Conservation (phyloP, 2,329 filamentous ascomycete genomes). For the Venturia oleaginea region DNA sequence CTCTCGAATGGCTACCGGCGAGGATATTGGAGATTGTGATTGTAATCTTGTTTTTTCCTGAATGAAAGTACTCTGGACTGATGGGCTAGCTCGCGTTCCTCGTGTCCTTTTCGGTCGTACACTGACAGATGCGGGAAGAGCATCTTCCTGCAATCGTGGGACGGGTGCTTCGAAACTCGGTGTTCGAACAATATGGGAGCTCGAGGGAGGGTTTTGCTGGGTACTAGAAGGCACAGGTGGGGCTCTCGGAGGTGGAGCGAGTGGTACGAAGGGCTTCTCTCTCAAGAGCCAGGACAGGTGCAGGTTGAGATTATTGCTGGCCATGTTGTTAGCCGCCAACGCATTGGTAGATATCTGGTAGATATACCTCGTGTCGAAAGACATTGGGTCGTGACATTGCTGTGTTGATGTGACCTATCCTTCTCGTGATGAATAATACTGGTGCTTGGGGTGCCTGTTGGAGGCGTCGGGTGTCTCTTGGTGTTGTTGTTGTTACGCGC, state of each 20-base stretch:
- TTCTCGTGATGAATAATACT: neutral
- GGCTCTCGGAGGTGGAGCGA: conserved; percentile 21
- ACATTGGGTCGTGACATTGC: conserved; percentile 9
- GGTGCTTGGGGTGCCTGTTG: neutral
- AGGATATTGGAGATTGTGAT: neutral
- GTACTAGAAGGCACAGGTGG: conserved; percentile 15
- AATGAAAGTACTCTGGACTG: neutral
- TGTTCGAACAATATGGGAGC: neutral
- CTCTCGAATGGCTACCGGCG: neutral
- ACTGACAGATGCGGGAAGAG: neutral
- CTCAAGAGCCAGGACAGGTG: conserved; percentile 41
- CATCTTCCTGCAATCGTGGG: neutral
- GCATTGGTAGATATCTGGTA: neutral
- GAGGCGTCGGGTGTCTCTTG: neutral
- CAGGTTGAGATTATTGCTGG: conserved; percentile 35
- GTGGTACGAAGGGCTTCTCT: conserved; percentile 37
- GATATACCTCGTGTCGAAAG: conserved; percentile 1
- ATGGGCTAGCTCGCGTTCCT: neutral
- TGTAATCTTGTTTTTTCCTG: neutral
- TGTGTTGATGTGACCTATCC: neutral
- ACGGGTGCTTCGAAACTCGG: conserved; percentile 5
- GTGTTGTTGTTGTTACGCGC: neutral
- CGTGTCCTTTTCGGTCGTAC: conserved; percentile 1
- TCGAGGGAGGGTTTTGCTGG: conserved; percentile 3
- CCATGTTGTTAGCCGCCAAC: neutral